A percentile compares a stretch with the other conserved stretches of the same genome.
Evolutionary conservation across 1,284 basidiomycete genomes (phyloP).

Genomic region (Schizopora paradoxa): DNA sequence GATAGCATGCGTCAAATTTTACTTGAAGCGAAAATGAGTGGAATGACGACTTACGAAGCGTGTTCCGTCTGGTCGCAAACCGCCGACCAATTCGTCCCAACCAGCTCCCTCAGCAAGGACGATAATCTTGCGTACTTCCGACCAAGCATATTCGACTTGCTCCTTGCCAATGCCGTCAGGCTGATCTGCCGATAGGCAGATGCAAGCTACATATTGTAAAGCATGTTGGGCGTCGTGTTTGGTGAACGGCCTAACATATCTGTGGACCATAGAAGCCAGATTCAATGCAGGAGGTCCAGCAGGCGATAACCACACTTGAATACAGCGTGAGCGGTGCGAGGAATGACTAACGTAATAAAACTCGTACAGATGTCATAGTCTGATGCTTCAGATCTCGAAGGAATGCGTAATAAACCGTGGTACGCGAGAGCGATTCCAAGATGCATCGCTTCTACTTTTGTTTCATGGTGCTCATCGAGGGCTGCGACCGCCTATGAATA

Average conservation of each 20-base stretch:
- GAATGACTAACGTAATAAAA: background rate
- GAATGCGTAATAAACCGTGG: slow-evolving; percentile 87
- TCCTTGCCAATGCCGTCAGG: slow-evolving; percentile 67
- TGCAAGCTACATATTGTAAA: slow-evolving; percentile 91
- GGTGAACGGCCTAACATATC: slow-evolving; percentile 89
- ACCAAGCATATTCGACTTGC: slow-evolving; percentile 83
- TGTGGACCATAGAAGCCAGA: slow-evolving; percentile 84
- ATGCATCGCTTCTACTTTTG: slow-evolving; percentile 93
- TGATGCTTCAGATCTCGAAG: slow-evolving; percentile 71
- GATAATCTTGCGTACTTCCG: slow-evolving; percentile 84
- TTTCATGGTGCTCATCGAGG: slow-evolving; percentile 83
- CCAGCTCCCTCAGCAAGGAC: slow-evolving; percentile 83
- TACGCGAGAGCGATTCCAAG: slow-evolving; percentile 90
- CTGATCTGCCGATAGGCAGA: slow-evolving; percentile 79
- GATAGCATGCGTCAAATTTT: slow-evolving; percentile 7
- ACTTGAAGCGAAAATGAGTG: slow-evolving; percentile 5
- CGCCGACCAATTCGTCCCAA: slow-evolving; percentile 88
- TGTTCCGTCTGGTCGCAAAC: slow-evolving; percentile 84
- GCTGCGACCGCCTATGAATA: slow-evolving; percentile 76
- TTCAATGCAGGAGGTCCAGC: slow-evolving; percentile 67
- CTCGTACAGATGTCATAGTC: slow-evolving; percentile 77
- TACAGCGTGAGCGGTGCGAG: slow-evolving; percentile 14
- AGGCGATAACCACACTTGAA: slow-evolving; percentile 59
- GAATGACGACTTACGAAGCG: slow-evolving; percentile 60
- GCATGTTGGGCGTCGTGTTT: slow-evolving; percentile 91